Evolutionary conservation across 2,329 filamentous ascomycete species (phyloP).

Genomic region (Diaporthe ampelina): DNA sequence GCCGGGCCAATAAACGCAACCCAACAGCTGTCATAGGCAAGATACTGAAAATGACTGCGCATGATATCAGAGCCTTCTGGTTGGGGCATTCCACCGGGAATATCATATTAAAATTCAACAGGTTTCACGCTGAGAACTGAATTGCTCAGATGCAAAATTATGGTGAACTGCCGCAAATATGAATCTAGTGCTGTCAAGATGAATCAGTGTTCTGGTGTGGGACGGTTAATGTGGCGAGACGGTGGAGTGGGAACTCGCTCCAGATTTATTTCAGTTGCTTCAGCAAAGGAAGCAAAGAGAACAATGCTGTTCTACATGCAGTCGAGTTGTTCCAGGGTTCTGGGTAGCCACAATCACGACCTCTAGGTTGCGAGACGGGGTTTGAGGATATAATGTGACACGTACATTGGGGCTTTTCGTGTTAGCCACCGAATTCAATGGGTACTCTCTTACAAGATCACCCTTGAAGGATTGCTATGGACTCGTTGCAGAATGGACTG

Average conservation of each 20-base stretch:
- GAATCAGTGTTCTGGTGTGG: neutral
- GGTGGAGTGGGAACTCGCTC: no score
- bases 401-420: neutral
- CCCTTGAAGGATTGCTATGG: neutral
- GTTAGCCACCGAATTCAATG: no score
- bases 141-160: neutral
- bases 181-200: no score
- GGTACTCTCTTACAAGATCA: no score
- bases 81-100: slow-evolving; percentile 20
- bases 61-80: slow-evolving; percentile 7
- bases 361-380: neutral
- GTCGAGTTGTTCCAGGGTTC: neutral
- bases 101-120: neutral
- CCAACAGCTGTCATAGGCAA: slow-evolving; percentile 22
- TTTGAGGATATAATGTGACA: neutral
- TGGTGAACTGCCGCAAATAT: no score
- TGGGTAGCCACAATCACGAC: neutral
- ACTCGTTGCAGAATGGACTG: neutral
- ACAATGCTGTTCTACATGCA: neutral
- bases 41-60: slow-evolving; percentile 12
- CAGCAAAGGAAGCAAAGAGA: neutral
- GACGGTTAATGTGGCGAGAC: neutral
- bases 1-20: slow-evolving; percentile 47
- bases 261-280: neutral
- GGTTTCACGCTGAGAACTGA: neutral